Evolutionary conservation across 495 filamentous ascomycete genomes (phyloP), one percentile per base, ranked within the genome.

Genomic region (Xylaria intraflava): DNA sequence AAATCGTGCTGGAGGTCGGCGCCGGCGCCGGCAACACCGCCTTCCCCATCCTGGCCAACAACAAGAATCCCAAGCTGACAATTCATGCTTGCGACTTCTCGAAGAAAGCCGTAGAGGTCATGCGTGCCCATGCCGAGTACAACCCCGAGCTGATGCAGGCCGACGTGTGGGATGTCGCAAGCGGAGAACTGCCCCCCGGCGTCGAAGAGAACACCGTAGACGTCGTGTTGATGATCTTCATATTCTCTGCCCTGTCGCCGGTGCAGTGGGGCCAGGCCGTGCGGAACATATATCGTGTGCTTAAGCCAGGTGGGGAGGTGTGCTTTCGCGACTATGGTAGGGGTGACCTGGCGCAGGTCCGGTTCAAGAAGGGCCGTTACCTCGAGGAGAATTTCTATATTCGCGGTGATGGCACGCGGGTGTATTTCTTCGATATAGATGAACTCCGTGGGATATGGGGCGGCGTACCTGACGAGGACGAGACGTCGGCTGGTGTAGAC

Each of bases 361-460:
- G 93, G 46, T 96, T 98, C 73, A 95, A 89, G 77, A 95, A 93
- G 69, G 87, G 87, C 12, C 78, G 93, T 45, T 96, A 89, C 62
- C 74, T 98, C 66, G 86, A 86, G 46, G 93, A 96, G 73, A 97
- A 96, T 65, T 98, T 97, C 59, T 98, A 98, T 69, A 84, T 96
- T 30, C 76, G 93, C 11, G 93, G 93, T 4, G 93, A 98, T 65
- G 93, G 93, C 3, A 98, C 93, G 7, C 83, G 93, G 20, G 93
- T 98, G 6, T 98, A 96, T 68, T 98, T 98, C 69, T 97, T 98
- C 62, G 90, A 95, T 29, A 77, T 83, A 66, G 84, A 90, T 22
- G 85, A 98, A 68, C 70, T 98, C 56, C 74, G 77, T 30, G 63
- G 80, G 31, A 91, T 96, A 50, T 98, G 92, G 87, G 71, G 77